phyloP scores from a whole-genome alignment of 345 rosid species.

The Salix koriyanagi region DNA sequence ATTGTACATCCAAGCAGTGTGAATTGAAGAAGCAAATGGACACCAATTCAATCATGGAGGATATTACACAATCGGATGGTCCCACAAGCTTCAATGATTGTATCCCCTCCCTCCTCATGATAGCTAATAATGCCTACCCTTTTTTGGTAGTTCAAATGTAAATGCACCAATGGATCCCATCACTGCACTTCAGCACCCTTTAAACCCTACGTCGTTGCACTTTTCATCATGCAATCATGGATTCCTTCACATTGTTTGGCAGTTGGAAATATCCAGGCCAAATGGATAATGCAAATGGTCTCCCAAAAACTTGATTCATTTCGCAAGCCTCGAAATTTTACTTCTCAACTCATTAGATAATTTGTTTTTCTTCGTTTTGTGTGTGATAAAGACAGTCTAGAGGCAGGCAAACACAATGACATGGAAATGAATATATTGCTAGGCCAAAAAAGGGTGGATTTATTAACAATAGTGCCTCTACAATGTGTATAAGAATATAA shows the following conservation, averaged over 20 bases:
- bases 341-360: background rate
- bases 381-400: background rate
- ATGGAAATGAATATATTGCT: background rate
- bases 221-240: background rate
- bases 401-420: background rate
- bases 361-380: background rate
- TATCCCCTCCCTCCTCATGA: background rate
- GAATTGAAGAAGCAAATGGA: background rate
- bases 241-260: background rate
- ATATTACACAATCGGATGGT: background rate
- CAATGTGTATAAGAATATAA: slow-evolving; percentile 18
- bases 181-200: background rate
- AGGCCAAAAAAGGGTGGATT: slow-evolving; percentile 14
- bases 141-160: background rate
- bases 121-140: background rate
- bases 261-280: background rate
- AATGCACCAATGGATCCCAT: background rate
- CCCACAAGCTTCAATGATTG: slow-evolving; percentile 7
- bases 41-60: background rate
- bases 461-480: slow-evolving; percentile 28
- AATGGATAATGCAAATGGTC: background rate
- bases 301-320: background rate
- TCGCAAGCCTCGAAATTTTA: background rate
- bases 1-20: no score
- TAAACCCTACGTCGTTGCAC: background rate